phyloP scores from a whole-genome alignment of 2,329 filamentous ascomycete species.

The Arthroderma sp. region DNA sequence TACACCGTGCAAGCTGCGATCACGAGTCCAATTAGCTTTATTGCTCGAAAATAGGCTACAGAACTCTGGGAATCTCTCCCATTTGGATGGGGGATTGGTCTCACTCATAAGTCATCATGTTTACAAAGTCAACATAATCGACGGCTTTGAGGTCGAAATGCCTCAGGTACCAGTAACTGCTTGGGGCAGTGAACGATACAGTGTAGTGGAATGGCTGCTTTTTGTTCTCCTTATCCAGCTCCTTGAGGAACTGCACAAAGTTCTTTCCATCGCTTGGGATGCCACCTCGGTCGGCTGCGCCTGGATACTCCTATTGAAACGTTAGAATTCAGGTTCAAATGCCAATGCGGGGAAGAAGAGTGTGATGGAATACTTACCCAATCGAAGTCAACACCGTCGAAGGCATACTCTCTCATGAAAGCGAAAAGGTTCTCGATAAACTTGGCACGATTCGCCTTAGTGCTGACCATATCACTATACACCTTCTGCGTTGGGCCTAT shows the following conservation, averaged over 20 bases:
- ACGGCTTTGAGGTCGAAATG: conserved; percentile 17
- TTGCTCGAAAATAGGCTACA: not conserved
- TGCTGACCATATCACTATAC: not conserved
- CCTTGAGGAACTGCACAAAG: not conserved
- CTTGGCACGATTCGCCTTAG: too few relatives aligned
- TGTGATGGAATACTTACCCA: not conserved
- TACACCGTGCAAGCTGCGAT: conserved; percentile 9
- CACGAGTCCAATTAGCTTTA: not conserved
- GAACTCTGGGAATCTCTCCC: too few relatives aligned
- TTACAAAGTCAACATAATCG: conserved; percentile 17
- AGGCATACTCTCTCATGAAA: conserved; percentile 10
- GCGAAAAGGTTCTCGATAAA: conserved; percentile 9
- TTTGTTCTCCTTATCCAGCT: not conserved
- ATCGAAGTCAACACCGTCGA: conserved; percentile 14
- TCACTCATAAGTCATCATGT: conserved; percentile 23
- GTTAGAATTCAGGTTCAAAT: too few relatives aligned
- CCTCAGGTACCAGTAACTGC: conserved; percentile 16
- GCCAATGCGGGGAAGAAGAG: too few relatives aligned
- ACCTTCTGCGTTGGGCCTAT: not conserved
- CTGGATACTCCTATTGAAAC: conserved; percentile 19
- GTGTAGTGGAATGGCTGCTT: too few relatives aligned
- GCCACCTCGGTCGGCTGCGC: conserved; percentile 20
- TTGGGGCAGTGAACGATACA: conserved; percentile 4
- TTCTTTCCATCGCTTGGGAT: not conserved
- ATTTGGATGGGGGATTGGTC: too few relatives aligned